Evolutionary conservation across 345 rosid genomes (phyloP), one percentile per base, ranked within the genome.

Genomic region (Eucalyptus sp.): DNA sequence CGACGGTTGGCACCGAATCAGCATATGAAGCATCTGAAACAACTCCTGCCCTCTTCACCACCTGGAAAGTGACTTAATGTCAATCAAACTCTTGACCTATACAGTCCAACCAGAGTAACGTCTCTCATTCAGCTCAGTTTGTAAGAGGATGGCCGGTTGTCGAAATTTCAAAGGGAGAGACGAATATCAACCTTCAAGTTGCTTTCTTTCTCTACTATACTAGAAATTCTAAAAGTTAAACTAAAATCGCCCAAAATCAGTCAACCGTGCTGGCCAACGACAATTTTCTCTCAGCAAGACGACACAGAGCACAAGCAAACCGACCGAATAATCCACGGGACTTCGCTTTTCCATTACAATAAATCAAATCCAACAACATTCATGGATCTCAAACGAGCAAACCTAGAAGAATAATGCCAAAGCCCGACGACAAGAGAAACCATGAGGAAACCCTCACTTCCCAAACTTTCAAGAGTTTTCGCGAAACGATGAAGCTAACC

Each of bases 11-110:
- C 87, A 87, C 86, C 60, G 92, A 91, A 89, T 91, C 94, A 62
- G 90, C 89, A 79, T 86, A 88, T 24, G 88, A 92, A 87, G 41
- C 90, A 64, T 93, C 93, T 12, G 96, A 89, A 56, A 91, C 92
- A 87, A 88, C 62, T 84, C 92, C 95, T 64, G 92, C 92, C 92
- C 96, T 94, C 94, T 94, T 98, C 88, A 98, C 97, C 86, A 97
- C 99, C 99, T 98, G 94, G 66, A 90, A 88, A 80, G 44, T 79
- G 20, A 89, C 41, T n/a, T 64, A 84, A 86, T 18, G 27, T 50
- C 48, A 13, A 58, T 44, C 12, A 86, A 86, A 56, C 24, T 49
- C 50, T 66, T 60, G 86, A 80, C 58, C 31, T 85, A 24, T 86
- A 58, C 87, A 68, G 31, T 46, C 25, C 31, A 24, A 27, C 29